phyloP scores from a whole-genome alignment of 495 filamentous ascomycete species.

The Penicillium samsonianum region DNA sequence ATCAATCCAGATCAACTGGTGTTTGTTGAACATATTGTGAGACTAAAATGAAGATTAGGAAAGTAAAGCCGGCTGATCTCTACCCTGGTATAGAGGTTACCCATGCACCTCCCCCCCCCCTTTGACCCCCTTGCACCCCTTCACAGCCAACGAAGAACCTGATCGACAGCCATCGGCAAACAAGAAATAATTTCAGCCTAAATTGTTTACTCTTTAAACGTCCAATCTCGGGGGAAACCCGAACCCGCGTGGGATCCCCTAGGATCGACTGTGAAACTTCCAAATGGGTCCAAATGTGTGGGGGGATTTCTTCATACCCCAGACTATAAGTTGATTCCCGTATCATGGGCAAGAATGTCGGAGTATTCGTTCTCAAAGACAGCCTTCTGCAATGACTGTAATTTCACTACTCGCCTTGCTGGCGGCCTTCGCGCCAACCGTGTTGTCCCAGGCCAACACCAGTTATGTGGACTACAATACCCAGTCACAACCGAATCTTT shows the following conservation, averaged over 20 bases:
- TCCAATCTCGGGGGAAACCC: background rate
- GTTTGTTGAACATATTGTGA: too few species aligned
- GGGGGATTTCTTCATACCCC: background rate
- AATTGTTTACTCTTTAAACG: background rate
- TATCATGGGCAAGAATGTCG: background rate
- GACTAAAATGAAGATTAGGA: too few species aligned
- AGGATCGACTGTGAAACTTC: background rate
- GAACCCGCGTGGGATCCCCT: background rate
- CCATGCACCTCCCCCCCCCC: background rate
- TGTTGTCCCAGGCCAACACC: slow-evolving; percentile 32
- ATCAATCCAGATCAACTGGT: too few species aligned
- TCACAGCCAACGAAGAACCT: background rate
- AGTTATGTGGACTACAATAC: slow-evolving; percentile 35
- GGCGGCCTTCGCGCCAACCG: slow-evolving; percentile 31
- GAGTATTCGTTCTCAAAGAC: background rate
- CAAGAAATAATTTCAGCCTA: background rate
- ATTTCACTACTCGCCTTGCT: slow-evolving; percentile 25
- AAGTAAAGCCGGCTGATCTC: too few species aligned
- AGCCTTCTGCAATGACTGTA: slow-evolving; percentile 15
- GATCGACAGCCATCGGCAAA: background rate
- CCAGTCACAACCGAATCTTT: slow-evolving; percentile 35
- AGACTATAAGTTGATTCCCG: slow-evolving; percentile 10
- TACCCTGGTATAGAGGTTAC: background rate
- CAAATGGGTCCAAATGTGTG: background rate
- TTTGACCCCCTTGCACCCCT: background rate